Percentiles rank a stretch among this genome's conserved stretches.
Evolutionary conservation across 2,329 filamentous ascomycete species (phyloP).

Genomic region (Myriosclerotinia scirpicola): DNA sequence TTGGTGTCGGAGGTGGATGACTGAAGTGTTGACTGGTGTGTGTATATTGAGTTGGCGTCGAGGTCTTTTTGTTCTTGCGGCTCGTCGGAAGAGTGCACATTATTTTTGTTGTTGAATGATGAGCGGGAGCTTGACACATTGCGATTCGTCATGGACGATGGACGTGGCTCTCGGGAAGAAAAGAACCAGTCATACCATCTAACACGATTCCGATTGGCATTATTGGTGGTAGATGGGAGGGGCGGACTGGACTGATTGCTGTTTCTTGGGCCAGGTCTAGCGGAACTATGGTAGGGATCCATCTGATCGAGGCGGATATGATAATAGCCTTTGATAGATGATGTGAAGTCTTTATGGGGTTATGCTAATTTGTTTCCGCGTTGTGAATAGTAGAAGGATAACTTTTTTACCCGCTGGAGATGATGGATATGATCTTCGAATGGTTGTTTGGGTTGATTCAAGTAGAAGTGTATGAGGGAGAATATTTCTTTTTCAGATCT

Average conservation of each 20-base stretch:
- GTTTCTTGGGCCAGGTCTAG: too few species aligned
- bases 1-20: neutral
- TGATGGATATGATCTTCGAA: neutral
- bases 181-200: too few species aligned
- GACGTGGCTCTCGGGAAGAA: too few species aligned
- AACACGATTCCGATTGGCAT: too few species aligned
- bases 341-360: neutral
- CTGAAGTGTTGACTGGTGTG: neutral
- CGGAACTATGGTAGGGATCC: neutral
- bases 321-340: too few species aligned
- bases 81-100: too few species aligned
- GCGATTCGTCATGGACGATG: too few species aligned
- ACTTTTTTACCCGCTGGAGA: too few species aligned
- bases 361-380: accelerated
- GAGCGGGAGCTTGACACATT: too few species aligned
- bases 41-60: neutral
- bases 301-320: neutral
- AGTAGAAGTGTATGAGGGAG: neutral
- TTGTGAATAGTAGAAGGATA: neutral
- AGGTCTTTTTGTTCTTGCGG: neutral
- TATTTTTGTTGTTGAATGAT: too few species aligned
- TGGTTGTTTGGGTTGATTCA: neutral
- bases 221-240: too few species aligned
- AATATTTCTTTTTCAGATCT: neutral
- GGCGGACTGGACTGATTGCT: too few species aligned